Conservation (phyloP, 768 basidiomycete genomes). For the Serendipita vermifera region DNA sequence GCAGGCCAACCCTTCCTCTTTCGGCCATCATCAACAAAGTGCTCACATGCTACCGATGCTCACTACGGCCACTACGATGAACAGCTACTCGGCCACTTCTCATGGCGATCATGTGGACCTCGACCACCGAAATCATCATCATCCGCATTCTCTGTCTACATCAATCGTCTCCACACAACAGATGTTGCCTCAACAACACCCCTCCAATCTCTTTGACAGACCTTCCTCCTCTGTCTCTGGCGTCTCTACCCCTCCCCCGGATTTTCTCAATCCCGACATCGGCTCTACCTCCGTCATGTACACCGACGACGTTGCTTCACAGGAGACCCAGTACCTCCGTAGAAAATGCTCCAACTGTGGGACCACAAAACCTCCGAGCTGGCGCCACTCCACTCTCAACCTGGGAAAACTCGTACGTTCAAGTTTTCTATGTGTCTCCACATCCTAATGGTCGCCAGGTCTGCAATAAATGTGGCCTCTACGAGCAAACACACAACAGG, state of each 20-base stretch:
- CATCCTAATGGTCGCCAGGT: slow-evolving; percentile 21
- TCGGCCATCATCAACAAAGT: background rate
- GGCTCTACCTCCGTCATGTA: slow-evolving; percentile 60
- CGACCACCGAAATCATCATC: no score
- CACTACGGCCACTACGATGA: no score
- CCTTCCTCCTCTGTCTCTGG: slow-evolving; percentile 19
- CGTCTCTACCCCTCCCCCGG: background rate
- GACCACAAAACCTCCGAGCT: slow-evolving; percentile 78
- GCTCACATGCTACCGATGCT: background rate
- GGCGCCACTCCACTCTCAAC: slow-evolving; percentile 78
- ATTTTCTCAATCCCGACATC: no score
- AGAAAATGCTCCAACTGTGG: slow-evolving; percentile 83
- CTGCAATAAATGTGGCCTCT: slow-evolving; percentile 87
- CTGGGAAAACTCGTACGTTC: slow-evolving; percentile 62
- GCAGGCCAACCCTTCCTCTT: background rate
- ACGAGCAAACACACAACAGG: slow-evolving; percentile 77
- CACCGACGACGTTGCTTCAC: slow-evolving; percentile 79
- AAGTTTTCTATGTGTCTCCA: background rate
- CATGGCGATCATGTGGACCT: no score
- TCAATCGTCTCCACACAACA: slow-evolving; percentile 54
- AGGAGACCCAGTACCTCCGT: slow-evolving; percentile 82
- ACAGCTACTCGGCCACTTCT: no score
- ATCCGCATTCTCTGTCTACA: no score
- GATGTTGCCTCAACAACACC: slow-evolving; percentile 30
- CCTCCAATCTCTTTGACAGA: slow-evolving; percentile 20